A percentile compares a stretch with the other conserved stretches of the same genome.
phyloP scores from a whole-genome alignment of 805 yeast genomes.

The Candida sakaeoensis region DNA sequence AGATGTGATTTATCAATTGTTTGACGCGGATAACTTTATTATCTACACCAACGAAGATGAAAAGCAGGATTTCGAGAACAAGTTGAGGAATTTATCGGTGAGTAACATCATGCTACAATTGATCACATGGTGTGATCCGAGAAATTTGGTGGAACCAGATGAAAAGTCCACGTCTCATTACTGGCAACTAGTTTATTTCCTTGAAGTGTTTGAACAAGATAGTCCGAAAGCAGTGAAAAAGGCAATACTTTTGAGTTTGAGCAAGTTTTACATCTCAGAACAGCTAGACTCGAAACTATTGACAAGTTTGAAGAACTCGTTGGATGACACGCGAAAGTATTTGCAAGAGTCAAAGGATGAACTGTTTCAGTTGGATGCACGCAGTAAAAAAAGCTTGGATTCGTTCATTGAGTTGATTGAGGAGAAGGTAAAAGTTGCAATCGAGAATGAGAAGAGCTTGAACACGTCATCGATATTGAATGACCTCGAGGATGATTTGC shows the following conservation, averaged over 20 bases:
- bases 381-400: constrained; percentile 28
- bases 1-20: constrained; percentile 61
- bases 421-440: constrained; percentile 22
- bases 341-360: constrained; percentile 20
- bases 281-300: constrained; percentile 26
- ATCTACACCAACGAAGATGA: constrained; percentile 47
- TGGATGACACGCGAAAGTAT: constrained; percentile 28
- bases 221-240: constrained; percentile 51
- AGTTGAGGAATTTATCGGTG: constrained; percentile 18
- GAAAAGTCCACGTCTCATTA: constrained; percentile 52
- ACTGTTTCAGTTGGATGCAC: constrained; percentile 31
- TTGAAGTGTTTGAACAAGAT: constrained; percentile 48
- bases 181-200: constrained; percentile 50
- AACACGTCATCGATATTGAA: no score
- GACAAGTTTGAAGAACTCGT: constrained; percentile 29
- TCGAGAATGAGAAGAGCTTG: constrained; percentile 13
- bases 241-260: constrained; percentile 48
- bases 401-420: constrained; percentile 25
- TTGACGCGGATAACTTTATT: constrained; percentile 21
- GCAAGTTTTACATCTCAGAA: constrained; percentile 39
- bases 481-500: no score
- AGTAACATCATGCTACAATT: constrained; percentile 67
- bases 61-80: constrained; percentile 50
- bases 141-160: constrained; percentile 50
- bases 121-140: constrained; percentile 83